A percentile compares a stretch with the other conserved stretches of the same genome.
phyloP scores from a whole-genome alignment of 2,329 filamentous ascomycete species.

The Nemania diffusa region DNA sequence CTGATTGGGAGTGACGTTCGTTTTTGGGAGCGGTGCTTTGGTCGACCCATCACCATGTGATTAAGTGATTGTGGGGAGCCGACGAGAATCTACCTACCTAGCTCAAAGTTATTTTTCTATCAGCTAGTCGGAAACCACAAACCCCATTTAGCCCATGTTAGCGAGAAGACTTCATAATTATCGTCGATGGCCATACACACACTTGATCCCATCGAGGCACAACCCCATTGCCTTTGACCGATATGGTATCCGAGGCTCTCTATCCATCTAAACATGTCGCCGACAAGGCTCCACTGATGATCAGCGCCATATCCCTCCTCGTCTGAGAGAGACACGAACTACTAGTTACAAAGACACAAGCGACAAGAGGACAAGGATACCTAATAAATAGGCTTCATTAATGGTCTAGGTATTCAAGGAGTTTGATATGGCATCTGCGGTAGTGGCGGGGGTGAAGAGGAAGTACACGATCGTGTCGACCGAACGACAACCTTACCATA shows the following conservation, averaged over 20 bases:
- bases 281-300: neutral
- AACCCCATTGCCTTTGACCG: neutral
- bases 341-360: neutral
- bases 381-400: neutral
- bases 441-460: slow-evolving; percentile 55
- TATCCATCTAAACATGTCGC: no score
- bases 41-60: slow-evolving; percentile 3
- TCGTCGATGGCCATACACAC: neutral
- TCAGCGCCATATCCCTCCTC: neutral
- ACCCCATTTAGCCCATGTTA: neutral
- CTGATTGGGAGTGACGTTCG: neutral
- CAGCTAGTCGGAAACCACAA: neutral
- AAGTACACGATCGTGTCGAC: slow-evolving; percentile 49
- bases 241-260: no score
- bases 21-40: neutral
- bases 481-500: slow-evolving; percentile 30
- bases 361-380: neutral
- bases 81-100: neutral
- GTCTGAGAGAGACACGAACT: neutral
- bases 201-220: neutral
- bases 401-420: neutral
- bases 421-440: slow-evolving; percentile 41
- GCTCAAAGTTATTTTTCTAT: neutral
- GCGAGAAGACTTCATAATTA: neutral
- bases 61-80: neutral